Evolutionary conservation across 768 basidiomycete genomes (phyloP).

Genomic region (Tylopilus subfusipes): DNA sequence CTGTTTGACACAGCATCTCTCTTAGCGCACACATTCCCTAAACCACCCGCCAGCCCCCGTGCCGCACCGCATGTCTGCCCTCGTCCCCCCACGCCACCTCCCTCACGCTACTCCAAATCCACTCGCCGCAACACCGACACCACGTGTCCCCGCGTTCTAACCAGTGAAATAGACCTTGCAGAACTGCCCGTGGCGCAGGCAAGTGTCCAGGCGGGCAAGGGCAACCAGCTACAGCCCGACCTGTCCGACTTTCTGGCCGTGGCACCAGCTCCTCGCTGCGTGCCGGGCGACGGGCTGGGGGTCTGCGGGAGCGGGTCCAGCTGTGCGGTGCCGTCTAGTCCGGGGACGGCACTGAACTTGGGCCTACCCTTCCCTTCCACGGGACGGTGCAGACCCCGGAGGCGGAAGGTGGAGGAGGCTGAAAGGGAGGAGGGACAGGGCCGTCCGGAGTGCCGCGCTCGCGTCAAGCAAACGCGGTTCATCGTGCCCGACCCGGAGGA

Average conservation of each 20-base stretch:
- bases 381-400: background rate
- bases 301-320: background rate
- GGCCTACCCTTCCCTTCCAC: background rate
- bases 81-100: constrained; percentile 9
- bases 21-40: background rate
- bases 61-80: background rate
- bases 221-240: background rate
- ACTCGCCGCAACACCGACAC: background rate
- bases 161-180: background rate
- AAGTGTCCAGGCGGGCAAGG: background rate
- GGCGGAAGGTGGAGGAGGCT: background rate
- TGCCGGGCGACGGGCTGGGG: background rate
- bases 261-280: background rate
- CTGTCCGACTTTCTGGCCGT: background rate
- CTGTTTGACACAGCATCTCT: background rate
- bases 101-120: background rate
- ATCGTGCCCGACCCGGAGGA: constrained; percentile 3
- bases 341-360: background rate
- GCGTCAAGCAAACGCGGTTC: constrained; percentile 15
- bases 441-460: background rate
- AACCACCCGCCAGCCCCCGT: background rate
- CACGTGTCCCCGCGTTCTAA: background rate
- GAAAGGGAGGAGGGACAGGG: background rate
- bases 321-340: background rate
- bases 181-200: background rate